Evolutionary conservation across 75 land plant genomes (phyloP).

Genomic region (Picea sitchensis): DNA sequence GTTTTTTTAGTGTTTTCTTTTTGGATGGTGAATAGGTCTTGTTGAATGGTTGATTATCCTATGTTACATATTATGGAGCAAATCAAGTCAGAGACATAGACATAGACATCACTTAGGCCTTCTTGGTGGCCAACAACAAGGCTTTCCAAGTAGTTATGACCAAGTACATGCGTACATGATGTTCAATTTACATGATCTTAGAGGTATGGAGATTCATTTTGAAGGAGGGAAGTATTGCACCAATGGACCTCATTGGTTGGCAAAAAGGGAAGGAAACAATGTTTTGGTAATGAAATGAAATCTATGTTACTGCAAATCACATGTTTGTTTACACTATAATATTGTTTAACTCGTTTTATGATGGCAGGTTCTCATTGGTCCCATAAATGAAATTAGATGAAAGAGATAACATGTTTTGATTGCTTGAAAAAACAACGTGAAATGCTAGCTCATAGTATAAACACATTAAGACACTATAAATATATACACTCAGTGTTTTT

Average conservation of each 20-base stretch:
- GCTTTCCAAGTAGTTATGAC: conserved; percentile 27
- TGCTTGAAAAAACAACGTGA: too few relatives aligned
- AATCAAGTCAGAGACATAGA: conserved; percentile 50
- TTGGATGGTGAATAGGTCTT: conserved; percentile 4
- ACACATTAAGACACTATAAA: too few relatives aligned
- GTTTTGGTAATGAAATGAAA: conserved; percentile 27
- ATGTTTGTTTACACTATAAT: too few relatives aligned
- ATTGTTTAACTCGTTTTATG: too few relatives aligned
- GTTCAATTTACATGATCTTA: conserved; percentile 49
- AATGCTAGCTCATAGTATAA: too few relatives aligned
- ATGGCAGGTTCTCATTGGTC: too few relatives aligned
- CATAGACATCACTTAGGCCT: conserved; percentile 40
- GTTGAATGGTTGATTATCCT: conserved; percentile 28
- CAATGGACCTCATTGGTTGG: conserved; percentile 46
- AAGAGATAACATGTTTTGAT: too few relatives aligned
- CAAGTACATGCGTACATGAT: conserved; percentile 23
- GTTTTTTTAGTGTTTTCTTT: neutral
- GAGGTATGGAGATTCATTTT: conserved; percentile 56
- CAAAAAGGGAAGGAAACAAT: conserved; percentile 38
- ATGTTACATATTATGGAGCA: conserved; percentile 50
- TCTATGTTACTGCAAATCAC: too few relatives aligned
- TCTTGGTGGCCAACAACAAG: conserved; percentile 29
- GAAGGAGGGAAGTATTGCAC: conserved; percentile 60
- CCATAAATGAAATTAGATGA: too few relatives aligned
- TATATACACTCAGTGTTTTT: too few relatives aligned